phyloP scores from a whole-genome alignment of 805 yeast species.

The Kodamaea restingae region DNA sequence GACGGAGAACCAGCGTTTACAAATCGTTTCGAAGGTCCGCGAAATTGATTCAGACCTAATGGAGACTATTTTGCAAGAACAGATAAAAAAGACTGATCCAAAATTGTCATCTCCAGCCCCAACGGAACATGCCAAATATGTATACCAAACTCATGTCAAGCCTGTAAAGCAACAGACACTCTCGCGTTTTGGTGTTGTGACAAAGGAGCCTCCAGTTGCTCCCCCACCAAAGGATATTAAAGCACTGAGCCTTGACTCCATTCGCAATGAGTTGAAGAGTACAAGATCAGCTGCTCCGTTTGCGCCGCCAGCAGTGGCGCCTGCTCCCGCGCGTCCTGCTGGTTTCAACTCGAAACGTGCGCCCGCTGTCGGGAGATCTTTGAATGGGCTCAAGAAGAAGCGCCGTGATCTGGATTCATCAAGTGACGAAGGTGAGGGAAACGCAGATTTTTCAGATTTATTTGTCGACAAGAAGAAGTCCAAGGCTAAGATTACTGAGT shows the following conservation, averaged over 20 bases:
- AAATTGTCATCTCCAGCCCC: constrained; percentile 5
- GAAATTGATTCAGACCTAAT: constrained; percentile 52
- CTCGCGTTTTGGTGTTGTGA: constrained; percentile 31
- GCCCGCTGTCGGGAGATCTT: constrained; percentile 29
- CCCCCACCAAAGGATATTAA: constrained; percentile 34
- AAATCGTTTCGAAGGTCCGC: constrained; percentile 59
- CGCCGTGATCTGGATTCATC: constrained; percentile 31
- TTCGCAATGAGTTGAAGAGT: constrained; percentile 29
- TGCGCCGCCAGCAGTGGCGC: constrained; percentile 20
- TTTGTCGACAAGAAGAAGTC: constrained; percentile 33
- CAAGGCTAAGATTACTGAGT: constrained; percentile 34
- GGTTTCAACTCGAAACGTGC: constrained; percentile 43
- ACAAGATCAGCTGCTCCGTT: constrained; percentile 15
- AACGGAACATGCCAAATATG: constrained; percentile 16
- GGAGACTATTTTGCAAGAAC: constrained; percentile 35
- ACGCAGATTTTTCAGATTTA: constrained; percentile 38
- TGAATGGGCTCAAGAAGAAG: constrained; percentile 31
- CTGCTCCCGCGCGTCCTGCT: constrained; percentile 52
- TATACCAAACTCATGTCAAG: constrained; percentile 21
- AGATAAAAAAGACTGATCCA: constrained; percentile 10
- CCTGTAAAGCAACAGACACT: constrained; percentile 34
- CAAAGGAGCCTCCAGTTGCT: constrained; percentile 30
- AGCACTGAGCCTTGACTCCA: constrained; percentile 30
- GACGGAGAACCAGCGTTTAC: constrained; percentile 59
- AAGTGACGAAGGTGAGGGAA: constrained; percentile 29